Percentiles rank a stretch among this genome's conserved stretches.
Conservation (phyloP, 805 yeast genomes). For the Grigorovia humatica region DNA sequence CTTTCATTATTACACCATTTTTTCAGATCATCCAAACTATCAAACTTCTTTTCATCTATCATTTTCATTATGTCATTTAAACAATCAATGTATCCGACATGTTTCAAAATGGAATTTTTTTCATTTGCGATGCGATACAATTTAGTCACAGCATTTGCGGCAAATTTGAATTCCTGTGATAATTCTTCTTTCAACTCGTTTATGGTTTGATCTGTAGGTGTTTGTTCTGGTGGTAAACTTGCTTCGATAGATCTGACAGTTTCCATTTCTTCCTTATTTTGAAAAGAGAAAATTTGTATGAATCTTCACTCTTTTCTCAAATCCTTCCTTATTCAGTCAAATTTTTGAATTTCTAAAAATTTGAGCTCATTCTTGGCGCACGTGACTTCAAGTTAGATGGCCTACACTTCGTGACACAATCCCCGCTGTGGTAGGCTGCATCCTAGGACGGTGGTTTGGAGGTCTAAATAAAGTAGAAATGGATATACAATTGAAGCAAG, state of each 20-base stretch:
- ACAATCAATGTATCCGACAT: constrained; percentile 54
- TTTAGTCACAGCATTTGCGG: constrained; percentile 64
- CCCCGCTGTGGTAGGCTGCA: too few relatives aligned
- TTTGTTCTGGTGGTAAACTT: constrained; percentile 25
- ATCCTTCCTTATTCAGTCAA: neutral
- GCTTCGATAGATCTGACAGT: constrained; percentile 15
- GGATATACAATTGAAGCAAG: too few relatives aligned
- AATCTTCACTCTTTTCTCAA: too few relatives aligned
- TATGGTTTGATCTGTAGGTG: constrained; percentile 22
- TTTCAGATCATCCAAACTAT: constrained; percentile 13
- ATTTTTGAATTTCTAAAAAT: neutral
- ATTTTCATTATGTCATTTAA: constrained; percentile 43
- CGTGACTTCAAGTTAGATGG: too few relatives aligned
- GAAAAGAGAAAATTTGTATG: neutral
- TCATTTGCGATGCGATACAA: constrained; percentile 52
- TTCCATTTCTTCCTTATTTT: constrained; percentile 14
- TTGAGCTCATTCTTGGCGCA: too few relatives aligned
- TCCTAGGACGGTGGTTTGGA: too few relatives aligned
- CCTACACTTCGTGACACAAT: too few relatives aligned
- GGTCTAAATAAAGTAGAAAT: too few relatives aligned
- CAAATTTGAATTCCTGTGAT: constrained; percentile 54
- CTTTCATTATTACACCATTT: constrained; percentile 17
- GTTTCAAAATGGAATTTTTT: constrained; percentile 38
- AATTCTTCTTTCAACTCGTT: constrained; percentile 39
- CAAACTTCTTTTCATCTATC: constrained; percentile 15